Base-by-base conservation (phyloP, 805 yeast genomes). In the Blastobotrys parvus region DNA sequence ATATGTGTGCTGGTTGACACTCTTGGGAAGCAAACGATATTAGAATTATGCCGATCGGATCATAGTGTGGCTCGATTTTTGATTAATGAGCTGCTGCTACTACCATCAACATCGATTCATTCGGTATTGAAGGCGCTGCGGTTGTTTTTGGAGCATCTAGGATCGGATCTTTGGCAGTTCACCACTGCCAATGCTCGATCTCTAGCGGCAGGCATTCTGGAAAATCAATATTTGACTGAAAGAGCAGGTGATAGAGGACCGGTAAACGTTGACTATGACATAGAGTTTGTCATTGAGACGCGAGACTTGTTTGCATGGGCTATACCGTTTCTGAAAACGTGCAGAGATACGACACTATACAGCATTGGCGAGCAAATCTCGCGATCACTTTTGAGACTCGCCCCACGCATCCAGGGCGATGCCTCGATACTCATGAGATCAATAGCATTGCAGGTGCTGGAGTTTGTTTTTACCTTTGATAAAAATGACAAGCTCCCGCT, bases 261-360 rank as follows among this genome's bases (percentile, higher is more conserved):
- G 7, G 16, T 23, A 4, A 30, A 18, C 36, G 29, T 11, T 3
- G 25, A 39, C 2, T 39, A 39, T 19, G 42, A 39, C 36, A 16
- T 8, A 2, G 19, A n/a, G 13, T 39, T 13, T 17, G 5, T 6
- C 5, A 7, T 8, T 25, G 23, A 17, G 19, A 18, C 13, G 7
- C 13, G 16, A 13, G 36, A 39, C 17, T 10, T 39, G 42, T 15
- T 39, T 22, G 19, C 15, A 16, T 39, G 42, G 42, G n/a, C 18
- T 7, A 22, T 11, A 6, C 40, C 40, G 2, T 37, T 27, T 18
- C 4, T 37, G 21, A 11, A 15, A 4, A 22, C 38, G 16, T 35
- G 38, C 30, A n/a, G 6, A 7, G 13, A 18, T 11, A 18, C 38
- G 8, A 35, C 30, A 10, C 11, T 8, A 13, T 17, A 16, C 21